Base-by-base conservation (phyloP, 495 filamentous ascomycete genomes). In the Penicillium mononematosum region DNA sequence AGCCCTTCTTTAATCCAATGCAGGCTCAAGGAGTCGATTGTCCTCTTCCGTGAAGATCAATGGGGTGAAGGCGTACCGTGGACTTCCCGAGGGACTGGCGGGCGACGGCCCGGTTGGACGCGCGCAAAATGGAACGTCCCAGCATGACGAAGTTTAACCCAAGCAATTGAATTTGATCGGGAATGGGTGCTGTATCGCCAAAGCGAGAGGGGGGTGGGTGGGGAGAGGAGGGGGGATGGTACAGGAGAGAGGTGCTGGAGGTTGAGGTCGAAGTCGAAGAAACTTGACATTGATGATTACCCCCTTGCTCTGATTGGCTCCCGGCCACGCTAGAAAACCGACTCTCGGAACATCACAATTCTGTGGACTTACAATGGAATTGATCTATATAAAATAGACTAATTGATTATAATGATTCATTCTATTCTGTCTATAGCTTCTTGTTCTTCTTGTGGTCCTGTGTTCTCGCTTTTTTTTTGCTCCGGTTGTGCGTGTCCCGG, bases 41-140 rank as follows among this genome's bases (percentile, higher is more conserved):
- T 44, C 63, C 65, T 63, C 41, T 47, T 66, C 45, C 31, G 59
- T 56, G 45, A 50, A 56, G 58, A 19, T 60, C 71, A 75, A 74
- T 76, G 68, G 69, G 48, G 55, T 64, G 66, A 56, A 8, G 58
- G 63, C 74, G 64, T 80, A 83, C 80, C 68, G 74, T 76, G 64
- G 76, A 74, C 70, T 75, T 78, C 66, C 74, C 74, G 65, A 81
- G 66, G 56, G 75, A 70, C 68, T 77, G 74, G 65, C 78, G 73
- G 61, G 75, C 86, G 73, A 85, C 78, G 77, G 85, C 88, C 78
- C 88, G 78, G 65, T 85, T 79, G 82, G 90, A 90, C 82, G 85
- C 81, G 70, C 90, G 90, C 80, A 92, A 77, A 71, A 81, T 83
- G 72, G 90, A 88, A 78, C 90, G 86, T 77, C 88, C 88, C 84